Evolutionary conservation across 306 rosid genomes (phyloP), one percentile per base, ranked within the genome.

Genomic region (Prinsepia uniflora): DNA sequence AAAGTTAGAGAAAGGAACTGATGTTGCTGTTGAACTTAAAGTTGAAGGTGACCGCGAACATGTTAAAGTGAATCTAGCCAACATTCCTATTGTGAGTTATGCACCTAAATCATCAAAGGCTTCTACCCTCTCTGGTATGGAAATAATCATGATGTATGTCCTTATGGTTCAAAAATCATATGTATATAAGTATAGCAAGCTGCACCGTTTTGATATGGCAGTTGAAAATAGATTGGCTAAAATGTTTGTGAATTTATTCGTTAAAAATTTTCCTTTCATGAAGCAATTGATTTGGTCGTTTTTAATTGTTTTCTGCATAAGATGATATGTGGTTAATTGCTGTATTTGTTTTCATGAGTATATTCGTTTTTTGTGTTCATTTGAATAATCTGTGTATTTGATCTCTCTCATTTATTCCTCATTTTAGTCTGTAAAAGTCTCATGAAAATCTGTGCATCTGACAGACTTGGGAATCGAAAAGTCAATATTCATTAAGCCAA

Each of bases 401-500:
- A 30, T 30, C 36, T 30, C 30, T 50, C 14, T 76, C 40, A n/a
- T n/a, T 48, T 30, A 8, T 30, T 50, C 11, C 39, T 68, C 47
- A 3, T 68, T 14, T 52, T 54, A 8, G 9, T 67, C 40, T 46
- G 47, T 53, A 19, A 24, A 54, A 61, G 60, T 65, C 47, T 71
- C 46, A n/a, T 76, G 70, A 70, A 76, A 70, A 50, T 76, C 9
- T 63, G 61, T 81, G 63, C 75, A 67, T 71, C 55, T 68, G 77
- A 62, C 81, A 81, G 98, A 77, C 65, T 65, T 81, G 81, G 91
- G 95, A 71, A 86, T 94, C 65, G 95, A 94, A 63, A 86, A 83
- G 78, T 94, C 99, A 50, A 78, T 86, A 76, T 91, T 94, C 83
- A 89, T 87, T 64, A 89, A 89, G 72, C 99, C 95, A 17, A 82